Base-by-base conservation (phyloP, 2,329 filamentous ascomycete species). In the Fusarium tricinctum region DNA sequence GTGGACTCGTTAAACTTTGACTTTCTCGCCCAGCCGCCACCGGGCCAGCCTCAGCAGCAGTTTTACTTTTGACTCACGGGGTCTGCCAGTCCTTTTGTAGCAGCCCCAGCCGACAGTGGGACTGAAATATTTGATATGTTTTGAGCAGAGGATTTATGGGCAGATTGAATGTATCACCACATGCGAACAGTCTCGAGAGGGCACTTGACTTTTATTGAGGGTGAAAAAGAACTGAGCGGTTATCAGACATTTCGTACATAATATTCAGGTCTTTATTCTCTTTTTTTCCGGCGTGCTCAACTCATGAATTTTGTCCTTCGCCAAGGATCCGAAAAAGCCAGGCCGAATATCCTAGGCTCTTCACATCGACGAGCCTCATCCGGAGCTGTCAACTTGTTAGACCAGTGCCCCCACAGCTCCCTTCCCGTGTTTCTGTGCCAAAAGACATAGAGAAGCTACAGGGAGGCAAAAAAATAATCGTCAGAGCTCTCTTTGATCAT, bases 1-100 rank as follows among this genome's bases (percentile, higher is more conserved):
- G 76, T 86, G 57, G 87, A 88, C 71, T 77, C 82, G 33, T 83
- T 89, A 81, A 88, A 84, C 73, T 88, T 88, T 76, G 86, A 88
- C 71, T 89, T 89, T 66, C 75, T 87, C 58, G 85, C 86, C 1
- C 86, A 88, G 68, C 85, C 86, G 10, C 85, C 86, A 7, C 86
- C 86, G 0, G 86, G 86, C 6, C 86, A 88, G 66, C 83, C 85
- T 17, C 82, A 84, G 65, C 86, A 87, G 64, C 85, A 86, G 66
- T 88, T 85, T 67, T 88, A 88, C 72, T 89, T 87, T 67, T 88
- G 76, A 58, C 17, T 23, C 22, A 13, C 30, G 26, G 28, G 45
- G 48, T 42, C 20, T 40, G n/a, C 38, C 28, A 38, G 40, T 13
- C 22, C 58, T 35, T 1, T 38, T 49, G 32, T 19, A 39, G 48